Percentiles rank a stretch among this genome's conserved stretches.
Evolutionary conservation across 2,329 filamentous ascomycete genomes (phyloP).

Genomic region (Fusarium sp.): DNA sequence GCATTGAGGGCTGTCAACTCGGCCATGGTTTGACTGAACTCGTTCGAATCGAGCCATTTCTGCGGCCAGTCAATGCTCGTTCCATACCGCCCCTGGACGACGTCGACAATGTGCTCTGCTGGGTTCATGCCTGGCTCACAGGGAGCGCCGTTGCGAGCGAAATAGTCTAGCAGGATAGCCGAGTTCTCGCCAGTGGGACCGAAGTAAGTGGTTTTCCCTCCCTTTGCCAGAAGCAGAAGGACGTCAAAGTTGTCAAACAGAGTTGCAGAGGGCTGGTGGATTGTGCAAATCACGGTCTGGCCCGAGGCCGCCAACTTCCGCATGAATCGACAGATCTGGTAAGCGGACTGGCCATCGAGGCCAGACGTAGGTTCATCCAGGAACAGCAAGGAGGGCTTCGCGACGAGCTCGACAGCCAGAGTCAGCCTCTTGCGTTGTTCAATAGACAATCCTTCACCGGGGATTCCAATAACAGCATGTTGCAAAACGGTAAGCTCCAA

Average conservation of each 20-base stretch:
- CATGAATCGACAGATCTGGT: constrained; percentile 71
- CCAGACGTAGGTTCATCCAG: constrained; percentile 71
- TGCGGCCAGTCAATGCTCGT: constrained; percentile 66
- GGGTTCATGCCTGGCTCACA: constrained; percentile 68
- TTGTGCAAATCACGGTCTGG: constrained; percentile 74
- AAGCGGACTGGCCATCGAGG: constrained; percentile 75
- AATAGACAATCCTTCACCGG: constrained; percentile 64
- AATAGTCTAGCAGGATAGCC: constrained; percentile 68
- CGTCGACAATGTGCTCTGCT: constrained; percentile 78
- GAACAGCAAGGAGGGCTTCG: constrained; percentile 67
- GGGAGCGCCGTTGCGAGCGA: constrained; percentile 73
- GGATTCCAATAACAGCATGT: constrained; percentile 68
- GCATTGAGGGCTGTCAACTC: too few relatives aligned
- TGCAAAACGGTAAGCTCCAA: constrained; percentile 71
- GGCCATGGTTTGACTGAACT: too few relatives aligned
- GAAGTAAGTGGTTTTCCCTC: constrained; percentile 73
- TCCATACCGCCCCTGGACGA: constrained; percentile 59
- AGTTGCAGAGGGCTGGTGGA: constrained; percentile 75
- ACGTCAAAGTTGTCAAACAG: constrained; percentile 71
- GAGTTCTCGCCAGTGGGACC: constrained; percentile 67
- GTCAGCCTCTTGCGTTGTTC: constrained; percentile 65
- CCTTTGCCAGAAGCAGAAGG: constrained; percentile 69
- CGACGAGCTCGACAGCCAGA: constrained; percentile 69
- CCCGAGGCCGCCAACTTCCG: constrained; percentile 71
- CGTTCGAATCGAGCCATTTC: too few relatives aligned